These are phyloP conservation scores for Nothophaeocryptopus gaeumannii DNA, from an alignment of 2,329 filamentous ascomycete species.

Conservation along the genomic window DNA sequence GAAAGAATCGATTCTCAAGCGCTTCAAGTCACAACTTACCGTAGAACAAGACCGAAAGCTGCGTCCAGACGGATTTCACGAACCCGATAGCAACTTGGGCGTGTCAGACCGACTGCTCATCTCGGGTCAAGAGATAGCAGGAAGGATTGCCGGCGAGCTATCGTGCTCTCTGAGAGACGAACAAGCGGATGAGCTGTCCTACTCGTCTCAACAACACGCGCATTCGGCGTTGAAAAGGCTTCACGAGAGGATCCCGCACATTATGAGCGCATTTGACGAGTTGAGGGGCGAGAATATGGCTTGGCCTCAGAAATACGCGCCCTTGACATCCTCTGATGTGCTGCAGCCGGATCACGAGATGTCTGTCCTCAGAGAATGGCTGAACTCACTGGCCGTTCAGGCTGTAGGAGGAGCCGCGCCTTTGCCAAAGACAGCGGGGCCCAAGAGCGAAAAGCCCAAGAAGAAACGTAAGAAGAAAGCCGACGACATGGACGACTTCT, in stretches of 20 bases:
- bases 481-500: conserved; percentile 74
- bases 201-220: conserved; percentile 14
- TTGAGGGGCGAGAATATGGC: conserved; percentile 68
- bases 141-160: conserved; percentile 31
- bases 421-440: conserved; percentile 15
- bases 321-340: conserved; percentile 65
- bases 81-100: conserved; percentile 31
- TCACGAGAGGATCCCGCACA: conserved; percentile 58
- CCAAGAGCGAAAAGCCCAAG: conserved; percentile 37
- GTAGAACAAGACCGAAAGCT: conserved; percentile 22
- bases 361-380: conserved; percentile 72
- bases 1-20: conserved; percentile 24
- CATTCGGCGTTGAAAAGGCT: conserved; percentile 62
- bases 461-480: conserved; percentile 61
- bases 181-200: conserved; percentile 16
- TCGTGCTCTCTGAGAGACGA: conserved; percentile 17
- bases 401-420: conserved; percentile 65
- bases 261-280: conserved; percentile 75
- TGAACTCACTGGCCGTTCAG: conserved; percentile 71
- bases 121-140: conserved; percentile 40
- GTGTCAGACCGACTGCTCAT: conserved; percentile 33
- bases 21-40: conserved; percentile 19
- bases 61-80: conserved; percentile 33
- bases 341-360: conserved; percentile 73
- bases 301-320: conserved; percentile 87